Percentiles rank a stretch among this genome's conserved stretches.
phyloP scores from a whole-genome alignment of 306 rosid species.

The Lathyrus oleraceus region DNA sequence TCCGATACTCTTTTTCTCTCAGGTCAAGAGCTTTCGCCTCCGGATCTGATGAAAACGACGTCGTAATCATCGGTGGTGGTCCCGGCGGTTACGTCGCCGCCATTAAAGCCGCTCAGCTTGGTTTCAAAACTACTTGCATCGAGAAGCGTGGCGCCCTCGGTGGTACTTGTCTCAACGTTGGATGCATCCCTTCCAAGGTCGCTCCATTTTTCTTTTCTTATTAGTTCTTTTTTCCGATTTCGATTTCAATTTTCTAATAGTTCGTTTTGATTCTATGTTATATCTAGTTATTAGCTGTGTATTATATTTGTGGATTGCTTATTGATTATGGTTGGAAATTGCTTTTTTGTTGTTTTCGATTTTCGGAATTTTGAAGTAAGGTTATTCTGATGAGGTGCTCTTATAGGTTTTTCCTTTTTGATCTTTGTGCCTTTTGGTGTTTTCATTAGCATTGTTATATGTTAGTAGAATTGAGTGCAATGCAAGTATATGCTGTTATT shows the following conservation, averaged over 20 bases:
- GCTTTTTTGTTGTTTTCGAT: neutral
- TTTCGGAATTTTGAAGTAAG: neutral
- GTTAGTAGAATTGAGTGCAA: neutral
- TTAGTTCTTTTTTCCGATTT: neutral
- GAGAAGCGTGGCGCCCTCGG: conserved; percentile 99
- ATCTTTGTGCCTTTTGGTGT: too few species aligned
- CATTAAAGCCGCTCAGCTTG: conserved; percentile 94
- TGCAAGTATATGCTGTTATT: neutral
- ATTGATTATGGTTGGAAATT: neutral
- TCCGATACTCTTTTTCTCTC: conserved; percentile 41
- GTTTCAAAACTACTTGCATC: conserved; percentile 94
- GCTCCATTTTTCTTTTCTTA: conserved; percentile 24
- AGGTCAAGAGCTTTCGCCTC: conserved; percentile 68
- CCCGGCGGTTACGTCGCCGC: conserved; percentile 99
- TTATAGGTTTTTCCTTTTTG: neutral
- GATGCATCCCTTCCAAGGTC: conserved; percentile 99
- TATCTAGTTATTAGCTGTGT: neutral
- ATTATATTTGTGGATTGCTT: neutral
- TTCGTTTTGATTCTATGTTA: neutral
- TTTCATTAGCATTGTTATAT: conserved; percentile 4
- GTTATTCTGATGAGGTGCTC: neutral
- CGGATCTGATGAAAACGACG: conserved; percentile 93
- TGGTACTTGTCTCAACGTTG: conserved; percentile 97
- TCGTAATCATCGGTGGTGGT: conserved; percentile 96
- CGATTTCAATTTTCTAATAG: neutral